phyloP scores from a whole-genome alignment of 164 flowering plant species.

The Vitis rupestris region DNA sequence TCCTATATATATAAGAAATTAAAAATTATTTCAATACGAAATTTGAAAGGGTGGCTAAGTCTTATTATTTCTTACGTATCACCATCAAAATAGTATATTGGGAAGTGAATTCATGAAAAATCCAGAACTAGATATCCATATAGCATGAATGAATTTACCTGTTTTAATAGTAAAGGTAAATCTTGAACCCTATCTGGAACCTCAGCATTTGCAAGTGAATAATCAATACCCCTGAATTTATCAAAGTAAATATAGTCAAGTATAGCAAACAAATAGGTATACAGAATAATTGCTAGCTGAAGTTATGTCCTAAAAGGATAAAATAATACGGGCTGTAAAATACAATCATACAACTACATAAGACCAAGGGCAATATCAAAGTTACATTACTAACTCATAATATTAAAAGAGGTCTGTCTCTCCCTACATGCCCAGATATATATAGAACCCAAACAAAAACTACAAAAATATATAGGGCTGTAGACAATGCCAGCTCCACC shows the following conservation, averaged over 20 bases:
- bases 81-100: not conserved
- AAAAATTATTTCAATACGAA: too few species aligned
- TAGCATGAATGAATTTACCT: constrained; percentile 27
- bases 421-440: too few species aligned
- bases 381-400: too few species aligned
- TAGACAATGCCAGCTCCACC: too few species aligned
- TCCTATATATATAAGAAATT: too few species aligned
- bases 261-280: not conserved
- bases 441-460: too few species aligned
- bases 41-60: too few species aligned
- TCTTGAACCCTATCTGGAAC: constrained; percentile 32
- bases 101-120: not conserved
- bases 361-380: too few species aligned
- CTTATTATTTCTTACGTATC: too few species aligned
- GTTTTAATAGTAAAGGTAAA: constrained; percentile 43
- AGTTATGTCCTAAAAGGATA: not conserved
- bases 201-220: constrained; percentile 54
- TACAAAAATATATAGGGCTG: too few species aligned
- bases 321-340: not conserved
- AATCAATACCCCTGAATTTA: constrained; percentile 57
- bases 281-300: not conserved
- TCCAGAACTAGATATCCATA: not conserved
- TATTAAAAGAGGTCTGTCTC: too few species aligned
- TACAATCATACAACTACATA: too few species aligned
- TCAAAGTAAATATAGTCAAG: constrained; percentile 12